Evolutionary conservation across 1,284 basidiomycete species (phyloP).

Genomic region (Ustilago curta): DNA sequence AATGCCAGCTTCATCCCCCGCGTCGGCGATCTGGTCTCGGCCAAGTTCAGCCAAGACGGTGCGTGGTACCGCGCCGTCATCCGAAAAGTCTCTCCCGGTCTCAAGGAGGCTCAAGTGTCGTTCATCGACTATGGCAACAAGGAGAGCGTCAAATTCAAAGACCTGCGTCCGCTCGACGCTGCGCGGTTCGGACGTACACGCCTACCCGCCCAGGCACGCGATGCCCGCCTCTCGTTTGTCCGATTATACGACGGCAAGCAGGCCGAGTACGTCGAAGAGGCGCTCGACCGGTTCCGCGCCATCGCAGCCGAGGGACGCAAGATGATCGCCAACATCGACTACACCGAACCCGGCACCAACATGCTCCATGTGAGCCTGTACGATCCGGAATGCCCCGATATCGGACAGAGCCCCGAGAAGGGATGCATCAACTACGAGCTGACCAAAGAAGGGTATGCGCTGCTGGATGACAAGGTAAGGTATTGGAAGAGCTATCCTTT

Average conservation of each 20-base stretch:
- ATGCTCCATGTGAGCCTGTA: conserved; percentile 56
- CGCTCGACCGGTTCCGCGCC: conserved; percentile 55
- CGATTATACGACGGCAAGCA: conserved; percentile 56
- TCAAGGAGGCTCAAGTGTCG: conserved; percentile 49
- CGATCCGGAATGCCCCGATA: conserved; percentile 53
- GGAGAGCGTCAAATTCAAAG: conserved; percentile 50
- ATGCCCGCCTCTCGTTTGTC: conserved; percentile 60
- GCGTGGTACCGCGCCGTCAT: conserved; percentile 64
- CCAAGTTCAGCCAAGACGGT: conserved; percentile 71
- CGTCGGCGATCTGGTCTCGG: conserved; percentile 87
- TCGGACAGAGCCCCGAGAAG: conserved; percentile 43
- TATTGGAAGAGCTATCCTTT: conserved; percentile 55
- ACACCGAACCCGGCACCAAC: conserved; percentile 44
- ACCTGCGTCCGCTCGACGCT: conserved; percentile 56
- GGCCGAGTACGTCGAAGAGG: conserved; percentile 60
- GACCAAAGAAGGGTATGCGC: conserved; percentile 51
- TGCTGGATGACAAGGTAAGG: conserved; percentile 52
- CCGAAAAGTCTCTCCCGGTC: conserved; percentile 37
- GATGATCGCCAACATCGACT: conserved; percentile 65
- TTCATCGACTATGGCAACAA: conserved; percentile 64
- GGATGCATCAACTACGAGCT: conserved; percentile 60
- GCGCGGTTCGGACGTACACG: conserved; percentile 51
- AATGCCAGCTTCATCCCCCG: conserved; percentile 77
- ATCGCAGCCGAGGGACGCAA: conserved; percentile 58
- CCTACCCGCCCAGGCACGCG: conserved; percentile 49